Base-by-base conservation (phyloP, 805 yeast genomes). In the Nematodospora valgi region DNA sequence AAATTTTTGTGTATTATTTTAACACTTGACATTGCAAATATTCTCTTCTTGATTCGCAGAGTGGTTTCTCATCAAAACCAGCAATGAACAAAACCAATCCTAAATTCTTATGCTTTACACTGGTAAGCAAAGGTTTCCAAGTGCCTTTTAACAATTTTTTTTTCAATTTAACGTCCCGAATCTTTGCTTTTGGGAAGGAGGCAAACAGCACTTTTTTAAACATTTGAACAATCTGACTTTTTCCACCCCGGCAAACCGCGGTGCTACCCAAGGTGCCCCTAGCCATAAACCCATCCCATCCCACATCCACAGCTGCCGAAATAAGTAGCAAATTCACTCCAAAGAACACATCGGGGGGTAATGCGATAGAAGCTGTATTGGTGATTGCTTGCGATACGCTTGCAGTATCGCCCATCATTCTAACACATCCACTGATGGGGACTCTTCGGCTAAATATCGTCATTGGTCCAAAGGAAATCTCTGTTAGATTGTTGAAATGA, bases 31-130 rank as follows among this genome's bases (percentile, higher is more conserved):
- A 38, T 27, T 20, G 18, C 12, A 38, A 13, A 13, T 28, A 9
- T n/a, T 35, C 27, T 19, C 15, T 12, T 22, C 41, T 22, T 7
- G 31, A 17, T 20, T 38, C 41, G 16, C 41, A 38, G 14, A 20
- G 28, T n/a, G 41, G 41, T 31, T 33, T 38, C 11, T 38, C 31
- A 11, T 30, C 38, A 18, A 9, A 18, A 10, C 24, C 18, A 10
- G n/a, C 23, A 27, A 33, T 35, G 6, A 38, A 21, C 18, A 38
- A 38, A 11, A 33, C 17, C 26, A 31, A 12, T 12, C 41, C 41
- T 5, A 38, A 27, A 18, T 34, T 15, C 32, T 38, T 38, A 6
- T 32, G 16, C 13, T 38, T 38, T 17, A 34, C 15, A 20, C 28
- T 38, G 1, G 41, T 33, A 8, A 21, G 15, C 4, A 38, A 13